phyloP scores from a whole-genome alignment of 208 protist genomes.

The Crithidia sp. region DNA sequence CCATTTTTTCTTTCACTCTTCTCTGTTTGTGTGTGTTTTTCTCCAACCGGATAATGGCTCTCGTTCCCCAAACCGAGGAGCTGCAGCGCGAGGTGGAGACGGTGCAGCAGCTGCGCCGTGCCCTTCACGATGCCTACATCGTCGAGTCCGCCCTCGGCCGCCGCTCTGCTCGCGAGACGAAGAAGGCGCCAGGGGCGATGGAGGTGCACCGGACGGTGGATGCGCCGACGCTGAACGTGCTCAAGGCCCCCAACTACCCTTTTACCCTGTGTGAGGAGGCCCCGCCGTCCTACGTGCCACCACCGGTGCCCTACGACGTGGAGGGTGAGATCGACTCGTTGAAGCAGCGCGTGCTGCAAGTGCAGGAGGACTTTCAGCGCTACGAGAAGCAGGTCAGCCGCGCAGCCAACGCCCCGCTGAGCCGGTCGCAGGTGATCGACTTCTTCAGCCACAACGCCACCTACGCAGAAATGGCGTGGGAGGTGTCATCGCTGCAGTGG shows the following conservation, averaged over 20 bases:
- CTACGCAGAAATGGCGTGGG: constrained; percentile 73
- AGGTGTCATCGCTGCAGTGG: constrained; percentile 78
- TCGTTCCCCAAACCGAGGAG: constrained; percentile 43
- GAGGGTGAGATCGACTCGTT: constrained; percentile 59
- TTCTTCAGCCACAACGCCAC: constrained; percentile 52
- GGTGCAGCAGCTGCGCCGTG: constrained; percentile 51
- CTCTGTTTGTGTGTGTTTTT: background rate
- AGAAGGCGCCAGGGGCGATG: constrained; percentile 22
- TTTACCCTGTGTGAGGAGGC: constrained; percentile 85
- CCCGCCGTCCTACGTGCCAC: constrained; percentile 72
- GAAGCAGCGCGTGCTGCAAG: constrained; percentile 52
- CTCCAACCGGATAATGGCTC: constrained; percentile 27
- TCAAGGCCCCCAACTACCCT: constrained; percentile 82
- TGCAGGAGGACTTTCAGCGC: constrained; percentile 59
- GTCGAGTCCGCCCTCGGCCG: constrained; percentile 22
- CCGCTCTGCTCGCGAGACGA: background rate
- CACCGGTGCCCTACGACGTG: constrained; percentile 80
- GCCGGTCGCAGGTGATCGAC: constrained; percentile 43
- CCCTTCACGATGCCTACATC: constrained; percentile 57
- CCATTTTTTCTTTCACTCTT: background rate
- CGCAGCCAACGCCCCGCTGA: constrained; percentile 12
- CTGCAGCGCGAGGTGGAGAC: constrained; percentile 38
- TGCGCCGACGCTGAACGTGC: constrained; percentile 52
- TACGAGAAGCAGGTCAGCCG: constrained; percentile 30
- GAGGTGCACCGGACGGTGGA: constrained; percentile 73